Conservation (phyloP, 257 asterid species). For the Primulina eburnea region DNA sequence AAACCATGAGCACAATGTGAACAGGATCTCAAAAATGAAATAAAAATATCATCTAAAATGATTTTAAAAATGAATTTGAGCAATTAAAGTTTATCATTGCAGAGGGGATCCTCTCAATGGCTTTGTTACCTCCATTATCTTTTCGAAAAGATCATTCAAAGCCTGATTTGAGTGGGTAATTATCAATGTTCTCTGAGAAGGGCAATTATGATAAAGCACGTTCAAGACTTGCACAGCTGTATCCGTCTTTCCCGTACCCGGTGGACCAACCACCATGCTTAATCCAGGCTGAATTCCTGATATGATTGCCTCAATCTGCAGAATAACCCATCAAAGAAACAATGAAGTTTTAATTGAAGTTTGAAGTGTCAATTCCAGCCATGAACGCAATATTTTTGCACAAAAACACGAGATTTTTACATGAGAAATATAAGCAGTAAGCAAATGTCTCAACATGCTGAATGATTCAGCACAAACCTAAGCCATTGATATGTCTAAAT, state of each 20-base stretch:
- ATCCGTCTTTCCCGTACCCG: conserved; percentile 99
- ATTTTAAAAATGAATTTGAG: not conserved
- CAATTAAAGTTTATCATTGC: conserved; percentile 13
- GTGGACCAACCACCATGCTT: conserved; percentile 99
- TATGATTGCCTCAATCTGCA: conserved; percentile 82
- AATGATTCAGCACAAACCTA: not conserved
- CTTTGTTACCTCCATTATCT: conserved; percentile 86
- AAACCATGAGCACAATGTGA: conserved; percentile 21
- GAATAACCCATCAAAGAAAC: conserved; percentile 17
- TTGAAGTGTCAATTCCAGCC: not conserved
- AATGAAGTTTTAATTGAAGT: conserved; percentile 4
- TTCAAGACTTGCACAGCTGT: conserved; percentile 95
- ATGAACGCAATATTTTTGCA: not conserved
- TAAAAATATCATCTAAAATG: conserved; percentile 9
- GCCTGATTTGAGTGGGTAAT: conserved; percentile 99
- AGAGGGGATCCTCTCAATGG: not conserved
- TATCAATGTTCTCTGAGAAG: conserved; percentile 97
- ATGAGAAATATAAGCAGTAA: conserved; percentile 17
- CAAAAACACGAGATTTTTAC: conserved; percentile 1
- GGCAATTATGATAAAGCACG: conserved; percentile 97
- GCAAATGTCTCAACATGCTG: conserved; percentile 12
- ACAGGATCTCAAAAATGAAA: conserved; percentile 11
- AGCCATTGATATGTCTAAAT: too few species aligned
- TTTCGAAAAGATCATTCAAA: conserved; percentile 92
- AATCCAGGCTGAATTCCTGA: conserved; percentile 98